phyloP scores from a whole-genome alignment of 148 eudicot genomes.

The Pharnaceum exiguum region DNA sequence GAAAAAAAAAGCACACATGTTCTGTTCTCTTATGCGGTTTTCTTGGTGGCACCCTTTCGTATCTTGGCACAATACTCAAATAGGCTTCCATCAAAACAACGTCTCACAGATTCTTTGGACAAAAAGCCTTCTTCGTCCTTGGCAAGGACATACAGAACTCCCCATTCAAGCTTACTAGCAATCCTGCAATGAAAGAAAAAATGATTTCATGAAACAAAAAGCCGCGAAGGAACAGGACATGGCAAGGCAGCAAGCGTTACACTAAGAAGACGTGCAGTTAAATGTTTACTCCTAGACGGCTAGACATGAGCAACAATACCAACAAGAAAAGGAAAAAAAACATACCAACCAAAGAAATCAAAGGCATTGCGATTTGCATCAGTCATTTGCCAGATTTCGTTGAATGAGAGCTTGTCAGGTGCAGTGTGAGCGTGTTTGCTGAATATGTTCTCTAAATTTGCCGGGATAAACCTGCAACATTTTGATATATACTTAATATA shows the following conservation, averaged over 20 bases:
- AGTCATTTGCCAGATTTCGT: slow-evolving; percentile 73
- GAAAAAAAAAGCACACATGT: no score
- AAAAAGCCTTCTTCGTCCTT: slow-evolving; percentile 64
- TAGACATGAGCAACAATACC: neutral
- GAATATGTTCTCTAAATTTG: slow-evolving; percentile 64
- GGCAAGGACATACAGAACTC: slow-evolving; percentile 49
- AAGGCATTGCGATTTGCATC: slow-evolving; percentile 54
- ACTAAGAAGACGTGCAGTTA: neutral
- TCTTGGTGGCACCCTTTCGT: no score
- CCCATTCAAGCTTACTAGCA: slow-evolving; percentile 66
- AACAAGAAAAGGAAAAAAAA: slow-evolving; percentile 2
- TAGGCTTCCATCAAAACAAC: slow-evolving; percentile 78
- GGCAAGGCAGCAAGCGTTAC: neutral
- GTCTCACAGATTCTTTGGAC: slow-evolving; percentile 71
- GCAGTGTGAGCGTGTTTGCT: slow-evolving; percentile 56
- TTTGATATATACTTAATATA: neutral
- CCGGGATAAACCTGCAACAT: slow-evolving; percentile 50
- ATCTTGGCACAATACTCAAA: slow-evolving; percentile 60
- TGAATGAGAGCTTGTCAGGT: slow-evolving; percentile 51
- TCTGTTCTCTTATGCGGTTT: no score
- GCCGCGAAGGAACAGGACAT: no score
- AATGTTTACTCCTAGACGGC: neutral
- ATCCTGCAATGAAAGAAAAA: slow-evolving; percentile 16
- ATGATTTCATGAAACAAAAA: neutral
- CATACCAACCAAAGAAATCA: slow-evolving; percentile 69